Conservation (phyloP, 1,284 basidiomycete species). For the Ceratobasidium sp. region DNA sequence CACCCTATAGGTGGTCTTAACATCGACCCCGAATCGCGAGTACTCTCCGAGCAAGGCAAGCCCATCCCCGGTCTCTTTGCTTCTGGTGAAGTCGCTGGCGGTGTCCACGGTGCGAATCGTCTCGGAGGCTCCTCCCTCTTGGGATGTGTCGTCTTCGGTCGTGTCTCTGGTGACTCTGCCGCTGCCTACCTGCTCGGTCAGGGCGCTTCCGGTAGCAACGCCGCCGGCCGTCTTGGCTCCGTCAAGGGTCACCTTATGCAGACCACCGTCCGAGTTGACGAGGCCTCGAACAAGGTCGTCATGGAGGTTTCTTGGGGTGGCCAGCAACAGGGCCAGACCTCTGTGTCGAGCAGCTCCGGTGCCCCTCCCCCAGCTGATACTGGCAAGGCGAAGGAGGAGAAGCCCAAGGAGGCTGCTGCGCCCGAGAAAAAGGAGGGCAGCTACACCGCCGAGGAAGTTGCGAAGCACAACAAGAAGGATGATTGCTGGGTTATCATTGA, state of each 20-base stretch:
- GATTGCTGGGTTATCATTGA: conserved; percentile 93
- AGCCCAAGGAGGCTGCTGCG: conserved; percentile 50
- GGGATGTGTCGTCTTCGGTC: conserved; percentile 96
- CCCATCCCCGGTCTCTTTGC: conserved; percentile 92
- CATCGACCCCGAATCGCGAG: conserved; percentile 89
- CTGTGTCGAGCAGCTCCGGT: conserved; percentile 51
- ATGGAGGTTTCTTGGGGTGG: conserved; percentile 68
- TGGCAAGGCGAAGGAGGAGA: conserved; percentile 52
- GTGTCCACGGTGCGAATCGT: conserved; percentile 98
- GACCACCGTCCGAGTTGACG: conserved; percentile 68
- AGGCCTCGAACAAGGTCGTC: conserved; percentile 64
- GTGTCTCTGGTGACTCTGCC: conserved; percentile 91
- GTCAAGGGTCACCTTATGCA: conserved; percentile 84
- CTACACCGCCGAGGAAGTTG: conserved; percentile 83
- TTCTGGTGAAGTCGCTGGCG: conserved; percentile 95
- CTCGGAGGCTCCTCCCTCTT: conserved; percentile 90
- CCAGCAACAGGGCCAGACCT: conserved; percentile 52
- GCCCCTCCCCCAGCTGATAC: conserved; percentile 41
- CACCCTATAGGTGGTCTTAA: conserved; percentile 78
- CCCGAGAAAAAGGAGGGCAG: conserved; percentile 57
- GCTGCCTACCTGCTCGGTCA: conserved; percentile 68
- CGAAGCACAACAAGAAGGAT: conserved; percentile 90
- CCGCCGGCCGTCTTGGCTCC: conserved; percentile 83
- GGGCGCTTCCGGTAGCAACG: conserved; percentile 59
- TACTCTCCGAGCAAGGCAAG: conserved; percentile 79